Percentiles rank a stretch among this genome's conserved stretches.
Evolutionary conservation across 2,329 filamentous ascomycete genomes (phyloP).

Genomic region (Fulvia fulva): DNA sequence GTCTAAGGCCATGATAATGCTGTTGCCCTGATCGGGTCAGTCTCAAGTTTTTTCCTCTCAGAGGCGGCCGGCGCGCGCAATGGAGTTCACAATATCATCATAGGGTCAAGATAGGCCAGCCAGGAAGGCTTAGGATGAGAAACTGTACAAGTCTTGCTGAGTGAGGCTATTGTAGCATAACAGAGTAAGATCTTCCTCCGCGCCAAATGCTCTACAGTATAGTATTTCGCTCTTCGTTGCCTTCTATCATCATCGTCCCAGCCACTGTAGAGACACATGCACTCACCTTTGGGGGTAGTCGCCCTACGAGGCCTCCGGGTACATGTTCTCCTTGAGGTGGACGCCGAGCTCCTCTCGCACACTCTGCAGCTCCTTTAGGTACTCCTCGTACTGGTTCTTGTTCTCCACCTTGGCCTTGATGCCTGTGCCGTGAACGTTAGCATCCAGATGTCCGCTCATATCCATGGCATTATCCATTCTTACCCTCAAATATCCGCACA

Average conservation of each 20-base stretch:
- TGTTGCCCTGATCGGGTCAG: not conserved
- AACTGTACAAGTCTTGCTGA: slow-evolving; percentile 26
- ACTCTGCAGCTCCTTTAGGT: slow-evolving; percentile 86
- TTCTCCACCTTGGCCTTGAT: slow-evolving; percentile 99
- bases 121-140: slow-evolving; percentile 3
- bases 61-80: not conserved
- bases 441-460: not conserved
- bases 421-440: slow-evolving; percentile 50
- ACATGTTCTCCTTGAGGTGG: slow-evolving; percentile 86
- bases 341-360: slow-evolving; percentile 92
- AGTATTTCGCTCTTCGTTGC: slow-evolving; percentile 12
- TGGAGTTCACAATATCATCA: not conserved
- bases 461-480: not conserved
- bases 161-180: slow-evolving; percentile 24
- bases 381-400: slow-evolving; percentile 94
- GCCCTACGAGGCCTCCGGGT: slow-evolving; percentile 53
- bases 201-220: slow-evolving; percentile 11
- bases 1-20: not conserved
- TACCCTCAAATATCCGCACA: slow-evolving; percentile 98
- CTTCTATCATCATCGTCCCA: slow-evolving; percentile 4
- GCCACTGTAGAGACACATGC: slow-evolving; percentile 1
- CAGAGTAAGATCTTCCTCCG: slow-evolving; percentile 11
- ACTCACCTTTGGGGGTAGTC: slow-evolving; percentile 3
- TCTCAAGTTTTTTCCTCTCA: not conserved
- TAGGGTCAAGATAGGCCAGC: not conserved